Conservation (phyloP, 768 basidiomycete species). For the Scleroderma bovista region DNA sequence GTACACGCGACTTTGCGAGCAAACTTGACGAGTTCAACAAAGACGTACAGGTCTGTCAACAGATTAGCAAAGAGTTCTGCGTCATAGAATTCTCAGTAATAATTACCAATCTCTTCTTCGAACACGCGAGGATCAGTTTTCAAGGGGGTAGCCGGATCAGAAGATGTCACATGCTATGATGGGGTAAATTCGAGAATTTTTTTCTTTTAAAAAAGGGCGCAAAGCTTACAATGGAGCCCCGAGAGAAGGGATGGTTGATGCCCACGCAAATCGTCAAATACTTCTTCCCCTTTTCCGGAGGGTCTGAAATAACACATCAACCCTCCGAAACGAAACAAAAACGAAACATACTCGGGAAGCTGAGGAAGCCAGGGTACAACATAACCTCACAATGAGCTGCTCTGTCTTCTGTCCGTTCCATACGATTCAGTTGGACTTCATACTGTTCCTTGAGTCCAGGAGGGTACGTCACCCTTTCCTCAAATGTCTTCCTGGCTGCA, state of each 20-base stretch:
- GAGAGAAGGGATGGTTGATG: conserved; percentile 41
- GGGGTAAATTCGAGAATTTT: not conserved
- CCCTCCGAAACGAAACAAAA: not conserved
- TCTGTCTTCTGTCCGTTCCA: conserved; percentile 13
- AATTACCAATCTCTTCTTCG: conserved; percentile 35
- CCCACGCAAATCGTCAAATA: conserved; percentile 36
- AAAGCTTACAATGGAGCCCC: conserved; percentile 42
- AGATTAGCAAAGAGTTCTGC: not conserved
- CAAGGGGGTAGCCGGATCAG: conserved; percentile 31
- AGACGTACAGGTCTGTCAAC: conserved; percentile 24
- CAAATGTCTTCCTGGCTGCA: conserved; percentile 1
- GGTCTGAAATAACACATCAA: conserved; percentile 15
- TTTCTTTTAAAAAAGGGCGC: not conserved
- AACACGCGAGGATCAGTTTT: conserved; percentile 40
- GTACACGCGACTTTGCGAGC: conserved; percentile 50
- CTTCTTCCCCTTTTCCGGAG: conserved; percentile 33
- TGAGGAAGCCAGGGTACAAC: conserved; percentile 20
- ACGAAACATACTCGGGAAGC: conserved; percentile 18
- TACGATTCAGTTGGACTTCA: conserved; percentile 17
- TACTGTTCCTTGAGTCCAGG: conserved; percentile 7
- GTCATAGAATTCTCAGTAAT: not conserved
- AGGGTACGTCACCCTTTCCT: not conserved
- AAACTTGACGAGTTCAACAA: conserved; percentile 43
- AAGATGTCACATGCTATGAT: conserved; percentile 24
- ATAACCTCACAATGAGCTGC: conserved; percentile 31